phyloP scores from a whole-genome alignment of 2,329 filamentous ascomycete species.

The Escovopsis weberi region DNA sequence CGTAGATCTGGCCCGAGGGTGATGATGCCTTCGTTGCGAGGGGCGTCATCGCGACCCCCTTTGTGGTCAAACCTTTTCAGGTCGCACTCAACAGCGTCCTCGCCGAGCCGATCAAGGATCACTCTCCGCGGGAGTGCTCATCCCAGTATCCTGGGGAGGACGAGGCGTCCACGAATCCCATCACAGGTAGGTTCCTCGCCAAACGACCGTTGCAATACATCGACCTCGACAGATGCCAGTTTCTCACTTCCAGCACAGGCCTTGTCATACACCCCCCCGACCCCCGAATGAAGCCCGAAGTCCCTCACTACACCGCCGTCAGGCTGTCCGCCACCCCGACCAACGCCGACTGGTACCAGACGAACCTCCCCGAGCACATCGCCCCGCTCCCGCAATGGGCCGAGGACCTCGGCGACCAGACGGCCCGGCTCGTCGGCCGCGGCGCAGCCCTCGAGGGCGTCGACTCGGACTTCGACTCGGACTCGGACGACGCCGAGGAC shows the following conservation, averaged over 20 bases:
- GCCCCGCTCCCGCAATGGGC: conserved; percentile 29
- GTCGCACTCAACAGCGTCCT: conserved; percentile 23
- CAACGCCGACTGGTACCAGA: conserved; percentile 39
- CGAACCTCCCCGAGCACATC: conserved; percentile 23
- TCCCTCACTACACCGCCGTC: conserved; percentile 36
- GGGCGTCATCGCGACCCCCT: conserved; percentile 40
- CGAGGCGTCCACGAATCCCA: conserved; percentile 18
- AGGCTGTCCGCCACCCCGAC: conserved; percentile 37
- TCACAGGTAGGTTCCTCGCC: conserved; percentile 7
- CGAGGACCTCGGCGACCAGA: conserved; percentile 28
- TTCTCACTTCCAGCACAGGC: conserved; percentile 17
- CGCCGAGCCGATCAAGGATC: conserved; percentile 14
- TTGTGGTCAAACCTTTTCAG: conserved; percentile 35
- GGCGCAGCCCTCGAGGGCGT: conserved; percentile 27
- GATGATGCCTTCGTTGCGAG: conserved; percentile 25
- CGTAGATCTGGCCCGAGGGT: conserved; percentile 28
- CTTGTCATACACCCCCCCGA: conserved; percentile 28
- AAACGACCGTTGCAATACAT: no score
- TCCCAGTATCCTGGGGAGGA: conserved; percentile 28
- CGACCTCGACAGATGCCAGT: no score
- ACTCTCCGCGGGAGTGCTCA: conserved; percentile 29
- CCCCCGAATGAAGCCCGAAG: conserved; percentile 10
- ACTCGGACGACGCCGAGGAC: conserved; percentile 10
- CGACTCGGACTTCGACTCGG: conserved; percentile 14
- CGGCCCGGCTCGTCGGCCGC: conserved; percentile 29